Percentiles rank a stretch among this genome's conserved stretches.
Evolutionary conservation across 768 basidiomycete genomes (phyloP).

Genomic region (Lactarius hatsudake): DNA sequence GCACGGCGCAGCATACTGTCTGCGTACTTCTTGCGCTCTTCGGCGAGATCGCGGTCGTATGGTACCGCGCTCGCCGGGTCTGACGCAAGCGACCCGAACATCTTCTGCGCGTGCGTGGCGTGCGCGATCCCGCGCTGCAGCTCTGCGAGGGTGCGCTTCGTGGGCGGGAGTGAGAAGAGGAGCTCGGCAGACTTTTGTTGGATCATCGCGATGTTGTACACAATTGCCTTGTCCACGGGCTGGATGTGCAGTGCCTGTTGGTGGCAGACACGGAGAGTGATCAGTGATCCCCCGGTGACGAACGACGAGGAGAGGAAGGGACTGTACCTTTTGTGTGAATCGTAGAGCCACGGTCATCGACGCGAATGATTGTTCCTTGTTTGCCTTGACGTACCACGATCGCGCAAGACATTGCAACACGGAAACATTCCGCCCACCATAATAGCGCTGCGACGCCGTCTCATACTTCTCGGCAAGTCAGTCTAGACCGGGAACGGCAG

Average conservation of each 20-base stretch:
- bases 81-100: conserved; percentile 80
- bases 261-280: conserved; percentile 27
- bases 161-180: conserved; percentile 66
- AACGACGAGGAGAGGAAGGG: background rate
- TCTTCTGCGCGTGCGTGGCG: conserved; percentile 79
- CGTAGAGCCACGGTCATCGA: conserved; percentile 83
- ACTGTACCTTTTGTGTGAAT: conserved; percentile 72
- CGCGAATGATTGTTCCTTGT: conserved; percentile 77
- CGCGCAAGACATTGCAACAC: conserved; percentile 84
- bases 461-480: conserved; percentile 63
- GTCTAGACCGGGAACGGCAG: background rate
- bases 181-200: conserved; percentile 95
- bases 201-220: conserved; percentile 98
- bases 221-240: conserved; percentile 83
- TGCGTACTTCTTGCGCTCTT: conserved; percentile 87
- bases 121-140: conserved; percentile 75
- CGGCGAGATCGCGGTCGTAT: conserved; percentile 83
- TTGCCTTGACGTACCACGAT: conserved; percentile 93
- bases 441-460: conserved; percentile 80
- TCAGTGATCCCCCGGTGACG: conserved; percentile 38
- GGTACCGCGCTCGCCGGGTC: conserved; percentile 69
- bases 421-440: conserved; percentile 67
- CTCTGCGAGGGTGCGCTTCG: conserved; percentile 79
- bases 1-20: conserved; percentile 79
- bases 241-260: conserved; percentile 77